Evolutionary conservation across 2,329 filamentous ascomycete genomes (phyloP).

Genomic region (Pseudocercospora crystallina): DNA sequence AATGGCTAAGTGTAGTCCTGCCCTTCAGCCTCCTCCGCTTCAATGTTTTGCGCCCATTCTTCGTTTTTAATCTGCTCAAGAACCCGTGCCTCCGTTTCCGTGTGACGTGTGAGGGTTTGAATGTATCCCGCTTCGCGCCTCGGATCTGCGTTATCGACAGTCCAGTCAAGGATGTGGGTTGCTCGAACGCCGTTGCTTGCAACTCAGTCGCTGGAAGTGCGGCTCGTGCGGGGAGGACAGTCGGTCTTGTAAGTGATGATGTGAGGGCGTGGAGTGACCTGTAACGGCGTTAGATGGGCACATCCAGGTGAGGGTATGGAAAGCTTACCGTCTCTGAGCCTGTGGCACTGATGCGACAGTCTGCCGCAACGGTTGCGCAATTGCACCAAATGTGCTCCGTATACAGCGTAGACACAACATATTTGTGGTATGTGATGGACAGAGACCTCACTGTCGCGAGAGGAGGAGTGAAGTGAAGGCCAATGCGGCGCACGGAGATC

Average conservation of each 20-base stretch:
- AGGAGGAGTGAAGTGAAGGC: too few species aligned
- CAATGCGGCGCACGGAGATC: too few species aligned
- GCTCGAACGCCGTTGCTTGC: conserved; percentile 14
- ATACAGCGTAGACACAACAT: too few species aligned
- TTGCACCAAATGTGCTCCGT: neutral
- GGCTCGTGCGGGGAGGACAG: conserved; percentile 4
- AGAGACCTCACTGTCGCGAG: too few species aligned
- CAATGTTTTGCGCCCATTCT: conserved; percentile 55
- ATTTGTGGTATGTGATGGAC: too few species aligned
- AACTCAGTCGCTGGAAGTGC: conserved; percentile 13
- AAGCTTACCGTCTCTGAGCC: conserved; percentile 8
- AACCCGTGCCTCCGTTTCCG: conserved; percentile 64
- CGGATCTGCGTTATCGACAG: conserved; percentile 43
- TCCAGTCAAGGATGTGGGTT: conserved; percentile 21
- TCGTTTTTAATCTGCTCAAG: conserved; percentile 52
- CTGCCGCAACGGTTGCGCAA: neutral
- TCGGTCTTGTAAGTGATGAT: conserved; percentile 20
- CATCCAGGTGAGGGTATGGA: neutral
- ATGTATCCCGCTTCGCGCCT: conserved; percentile 55
- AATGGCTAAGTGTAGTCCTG: conserved; percentile 55
- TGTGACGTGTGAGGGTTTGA: conserved; percentile 58
- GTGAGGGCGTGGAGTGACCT: conserved; percentile 27
- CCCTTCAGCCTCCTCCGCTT: conserved; percentile 56
- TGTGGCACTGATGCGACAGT: neutral
- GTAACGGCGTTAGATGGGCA: neutral